Evolutionary conservation across 805 yeast genomes (phyloP).

Genomic region (Kodamaea kaohsiungensis): DNA sequence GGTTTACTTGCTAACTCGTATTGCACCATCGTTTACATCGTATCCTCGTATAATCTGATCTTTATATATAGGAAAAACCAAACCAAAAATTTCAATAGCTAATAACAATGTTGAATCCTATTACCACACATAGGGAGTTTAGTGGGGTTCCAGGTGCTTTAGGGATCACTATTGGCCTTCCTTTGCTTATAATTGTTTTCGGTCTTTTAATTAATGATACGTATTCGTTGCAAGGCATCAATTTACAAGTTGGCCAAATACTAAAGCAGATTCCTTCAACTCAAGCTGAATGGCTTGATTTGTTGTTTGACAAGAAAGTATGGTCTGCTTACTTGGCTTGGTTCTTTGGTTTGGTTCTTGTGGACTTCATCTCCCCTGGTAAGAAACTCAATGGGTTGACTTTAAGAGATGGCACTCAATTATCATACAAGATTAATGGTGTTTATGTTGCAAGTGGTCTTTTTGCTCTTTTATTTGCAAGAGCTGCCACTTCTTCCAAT

Average conservation of each 20-base stretch:
- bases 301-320: conserved; percentile 46
- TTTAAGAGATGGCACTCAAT: conserved; percentile 72
- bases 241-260: conserved; percentile 42
- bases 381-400: conserved; percentile 59
- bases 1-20: background rate
- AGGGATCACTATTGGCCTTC: conserved; percentile 65
- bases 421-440: conserved; percentile 84
- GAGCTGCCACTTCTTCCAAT: conserved; percentile 49
- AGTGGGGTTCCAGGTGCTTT: conserved; percentile 76
- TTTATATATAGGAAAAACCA: background rate
- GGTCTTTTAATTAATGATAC: conserved; percentile 62
- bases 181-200: conserved; percentile 58
- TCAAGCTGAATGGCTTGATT: conserved; percentile 21
- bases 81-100: background rate
- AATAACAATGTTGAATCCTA: conserved; percentile 58
- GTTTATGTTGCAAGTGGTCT: conserved; percentile 48
- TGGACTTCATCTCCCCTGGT: conserved; percentile 72
- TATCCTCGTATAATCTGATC: background rate
- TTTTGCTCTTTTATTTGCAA: conserved; percentile 43
- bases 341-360: conserved; percentile 63
- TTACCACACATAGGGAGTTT: conserved; percentile 71
- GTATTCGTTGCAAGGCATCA: conserved; percentile 52
- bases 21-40: background rate
- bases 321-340: conserved; percentile 71
- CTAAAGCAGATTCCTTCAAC: conserved; percentile 33